Evolutionary conservation across 441 rosid species (phyloP).

Genomic region (Gossypium schwendimanii): DNA sequence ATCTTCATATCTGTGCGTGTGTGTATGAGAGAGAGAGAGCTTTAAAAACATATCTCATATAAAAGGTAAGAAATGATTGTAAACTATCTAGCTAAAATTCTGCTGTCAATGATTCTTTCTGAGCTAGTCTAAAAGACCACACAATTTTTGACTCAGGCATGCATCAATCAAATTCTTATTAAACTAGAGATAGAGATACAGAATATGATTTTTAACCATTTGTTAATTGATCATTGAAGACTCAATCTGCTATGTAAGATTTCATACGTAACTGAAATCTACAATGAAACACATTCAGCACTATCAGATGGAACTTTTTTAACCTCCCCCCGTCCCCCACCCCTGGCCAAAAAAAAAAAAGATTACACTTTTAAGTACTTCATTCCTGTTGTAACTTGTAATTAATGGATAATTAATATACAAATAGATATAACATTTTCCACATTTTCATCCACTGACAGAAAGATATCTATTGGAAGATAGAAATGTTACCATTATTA

Average conservation of each 20-base stretch:
- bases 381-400: not conserved
- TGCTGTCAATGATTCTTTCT: not conserved
- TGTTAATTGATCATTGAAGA: not conserved
- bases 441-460: not conserved
- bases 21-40: not conserved
- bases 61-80: not conserved
- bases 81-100: not conserved
- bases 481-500: constrained; percentile 41
- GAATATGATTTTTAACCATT: not conserved
- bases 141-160: not conserved
- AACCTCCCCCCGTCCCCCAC: not conserved
- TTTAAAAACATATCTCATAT: not conserved
- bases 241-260: not conserved
- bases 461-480: not conserved
- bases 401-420: not conserved
- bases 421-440: not conserved
- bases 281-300: not conserved
- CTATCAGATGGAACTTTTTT: not conserved
- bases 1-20: constrained; percentile 66
- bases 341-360: too few relatives aligned
- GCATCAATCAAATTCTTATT: not conserved
- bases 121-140: not conserved
- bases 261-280: not conserved
- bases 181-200: not conserved
- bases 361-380: not conserved